Base-by-base conservation (phyloP, 495 filamentous ascomycete genomes). In the Aspergillus sparsus region DNA sequence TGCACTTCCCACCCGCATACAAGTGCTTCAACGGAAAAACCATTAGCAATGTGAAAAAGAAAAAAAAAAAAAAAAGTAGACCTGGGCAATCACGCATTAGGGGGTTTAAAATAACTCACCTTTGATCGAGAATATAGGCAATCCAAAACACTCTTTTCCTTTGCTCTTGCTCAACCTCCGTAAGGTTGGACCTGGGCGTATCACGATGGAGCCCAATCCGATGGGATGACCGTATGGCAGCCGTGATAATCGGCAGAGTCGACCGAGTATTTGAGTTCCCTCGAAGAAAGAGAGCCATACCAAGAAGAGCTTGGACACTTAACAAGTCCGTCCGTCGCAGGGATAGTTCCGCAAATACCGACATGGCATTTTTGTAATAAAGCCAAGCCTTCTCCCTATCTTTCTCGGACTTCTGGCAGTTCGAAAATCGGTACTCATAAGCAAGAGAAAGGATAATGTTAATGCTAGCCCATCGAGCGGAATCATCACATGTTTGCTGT, bases 121-220 rank as follows among this genome's bases (percentile, higher is more conserved):
- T 93, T 74, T 96, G 94, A 67, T 98, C 94, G 41, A 98, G 73
- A 71, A 95, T 86, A 69, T 97, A 98, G 6, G 89, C 91, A 61
- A 97, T 95, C 94, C 94, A 98, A 68, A 97, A 69, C 13, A 97
- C 93, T 57, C 94, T 84, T 76, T 91, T 94, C 44, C 94, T 83
- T 74, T 97, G 93, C 69, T 98, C 94, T 57, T 90, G 87, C 69
- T 98, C 93, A 27, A 86, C 82, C 12, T 84, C 81, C 62, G 90
- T 91, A 16, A 97, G 79, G 61, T 92, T 89, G 68, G 96, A 96
- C 5, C 89, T 86, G 16, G 85, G 86, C 8, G 91, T 89, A 57
- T 89, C 82, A 69, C 95, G 96, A 73, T 98, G 94, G 37, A 98
- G 81, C n/a, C 94, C 94, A 68, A 98, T 96, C 66, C 87, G 91